Percentiles rank a stretch among this genome's conserved stretches.
Conservation (phyloP, 768 basidiomycete genomes). For the Mycena filopes region DNA sequence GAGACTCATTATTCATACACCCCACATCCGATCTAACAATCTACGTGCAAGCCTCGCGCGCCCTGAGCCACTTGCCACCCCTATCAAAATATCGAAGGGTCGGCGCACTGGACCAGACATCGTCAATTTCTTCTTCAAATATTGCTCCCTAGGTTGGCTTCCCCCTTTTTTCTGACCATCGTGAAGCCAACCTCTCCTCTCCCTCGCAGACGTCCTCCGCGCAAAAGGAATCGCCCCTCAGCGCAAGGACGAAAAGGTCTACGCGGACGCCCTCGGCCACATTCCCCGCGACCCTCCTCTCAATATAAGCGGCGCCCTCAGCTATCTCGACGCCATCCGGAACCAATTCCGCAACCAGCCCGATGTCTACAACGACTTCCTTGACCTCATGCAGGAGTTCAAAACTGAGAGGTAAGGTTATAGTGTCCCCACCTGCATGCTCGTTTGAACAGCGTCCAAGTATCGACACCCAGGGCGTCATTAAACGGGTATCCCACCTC, state of each 20-base stretch:
- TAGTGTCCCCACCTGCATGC: slow-evolving; percentile 48
- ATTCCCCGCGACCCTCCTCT: slow-evolving; percentile 67
- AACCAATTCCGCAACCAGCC: slow-evolving; percentile 90
- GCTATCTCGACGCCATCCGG: slow-evolving; percentile 94
- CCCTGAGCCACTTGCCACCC: neutral
- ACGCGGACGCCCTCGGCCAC: slow-evolving; percentile 23
- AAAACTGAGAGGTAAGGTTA: slow-evolving; percentile 87
- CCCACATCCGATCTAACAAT: neutral
- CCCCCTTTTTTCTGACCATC: neutral
- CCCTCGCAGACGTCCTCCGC: slow-evolving; percentile 24
- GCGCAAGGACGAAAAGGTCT: neutral
- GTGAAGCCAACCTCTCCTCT: too few species aligned
- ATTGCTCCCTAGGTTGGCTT: slow-evolving; percentile 8
- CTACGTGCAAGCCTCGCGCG: slow-evolving; percentile 4
- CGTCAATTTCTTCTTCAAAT: slow-evolving; percentile 22
- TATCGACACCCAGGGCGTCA: slow-evolving; percentile 98
- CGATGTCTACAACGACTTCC: slow-evolving; percentile 93
- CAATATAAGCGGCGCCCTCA: slow-evolving; percentile 92
- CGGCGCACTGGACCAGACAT: slow-evolving; percentile 1
- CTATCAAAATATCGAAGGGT: neutral
- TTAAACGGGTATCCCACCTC: slow-evolving; percentile 91
- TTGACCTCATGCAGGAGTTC: slow-evolving; percentile 99
- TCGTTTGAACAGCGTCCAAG: slow-evolving; percentile 48
- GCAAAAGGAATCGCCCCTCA: slow-evolving; percentile 28
- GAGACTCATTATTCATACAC: neutral